These are phyloP conservation scores for Hansenula anomala DNA, from an alignment of 1,139 yeast genomes.

Conservation along the genomic window DNA sequence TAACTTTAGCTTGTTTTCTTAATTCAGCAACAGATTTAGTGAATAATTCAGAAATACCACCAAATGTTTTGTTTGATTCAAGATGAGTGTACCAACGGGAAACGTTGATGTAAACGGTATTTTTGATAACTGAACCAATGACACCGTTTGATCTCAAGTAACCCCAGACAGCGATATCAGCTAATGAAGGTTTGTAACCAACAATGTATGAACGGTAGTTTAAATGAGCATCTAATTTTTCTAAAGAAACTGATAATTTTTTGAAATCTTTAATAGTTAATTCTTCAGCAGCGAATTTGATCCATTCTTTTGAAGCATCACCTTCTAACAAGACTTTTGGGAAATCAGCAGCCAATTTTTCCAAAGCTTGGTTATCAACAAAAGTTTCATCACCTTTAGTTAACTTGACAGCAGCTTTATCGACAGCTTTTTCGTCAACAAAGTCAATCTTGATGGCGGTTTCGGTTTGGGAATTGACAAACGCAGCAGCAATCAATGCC, in stretches of 20 bases:
- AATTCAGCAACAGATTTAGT: constrained; percentile 66
- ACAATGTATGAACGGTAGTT: constrained; percentile 78
- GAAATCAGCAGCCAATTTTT: constrained; percentile 41
- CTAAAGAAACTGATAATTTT: constrained; percentile 72
- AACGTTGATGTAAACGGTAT: constrained; percentile 75
- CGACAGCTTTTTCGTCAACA: constrained; percentile 53
- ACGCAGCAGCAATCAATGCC: constrained; percentile 72
- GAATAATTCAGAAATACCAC: constrained; percentile 63
- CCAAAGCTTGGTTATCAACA: constrained; percentile 38
- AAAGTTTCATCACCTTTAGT: constrained; percentile 29
- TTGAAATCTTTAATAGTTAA: constrained; percentile 84
- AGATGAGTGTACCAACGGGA: constrained; percentile 90
- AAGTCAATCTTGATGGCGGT: constrained; percentile 57
- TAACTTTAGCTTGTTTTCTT: constrained; percentile 56
- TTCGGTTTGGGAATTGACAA: constrained; percentile 52
- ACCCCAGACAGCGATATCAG: constrained; percentile 93
- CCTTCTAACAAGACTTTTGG: constrained; percentile 39
- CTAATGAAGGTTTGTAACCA: constrained; percentile 62
- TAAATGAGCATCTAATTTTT: constrained; percentile 74
- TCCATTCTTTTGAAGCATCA: constrained; percentile 53
- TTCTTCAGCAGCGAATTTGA: constrained; percentile 61
- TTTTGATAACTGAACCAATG: constrained; percentile 86
- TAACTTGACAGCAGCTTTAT: constrained; percentile 29
- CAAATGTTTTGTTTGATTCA: constrained; percentile 62
- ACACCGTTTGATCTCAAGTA: constrained; percentile 87